These are phyloP conservation scores for Xylaria longipes DNA, from an alignment of 495 filamentous ascomycete genomes.

Conservation along the genomic window DNA sequence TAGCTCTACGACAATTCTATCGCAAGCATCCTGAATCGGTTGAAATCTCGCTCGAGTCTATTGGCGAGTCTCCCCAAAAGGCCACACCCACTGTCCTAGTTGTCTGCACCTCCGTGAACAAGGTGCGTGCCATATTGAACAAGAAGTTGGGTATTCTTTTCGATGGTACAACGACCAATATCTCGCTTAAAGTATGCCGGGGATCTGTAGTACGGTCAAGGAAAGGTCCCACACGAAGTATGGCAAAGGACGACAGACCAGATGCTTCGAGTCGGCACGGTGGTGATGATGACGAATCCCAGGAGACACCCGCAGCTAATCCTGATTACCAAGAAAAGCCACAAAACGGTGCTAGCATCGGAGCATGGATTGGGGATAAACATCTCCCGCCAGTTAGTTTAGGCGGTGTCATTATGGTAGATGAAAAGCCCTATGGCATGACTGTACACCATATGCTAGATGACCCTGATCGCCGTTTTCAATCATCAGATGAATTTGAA, in stretches of 20 bases:
- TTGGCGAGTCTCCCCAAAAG: conserved; percentile 68
- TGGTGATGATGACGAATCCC: conserved; percentile 30
- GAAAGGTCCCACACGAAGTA: conserved; percentile 50
- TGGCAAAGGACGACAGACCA: conserved; percentile 36
- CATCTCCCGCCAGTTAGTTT: conserved; percentile 90
- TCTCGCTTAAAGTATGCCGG: conserved; percentile 67
- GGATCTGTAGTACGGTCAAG: conserved; percentile 73
- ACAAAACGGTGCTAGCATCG: conserved; percentile 87
- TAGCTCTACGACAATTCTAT: conserved; percentile 63
- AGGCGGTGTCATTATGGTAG: conserved; percentile 84
- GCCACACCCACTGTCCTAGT: conserved; percentile 79
- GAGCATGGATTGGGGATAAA: conserved; percentile 81
- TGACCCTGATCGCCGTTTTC: conserved; percentile 69
- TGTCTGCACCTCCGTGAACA: conserved; percentile 73
- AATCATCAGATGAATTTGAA: conserved; percentile 44
- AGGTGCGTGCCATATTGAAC: conserved; percentile 72
- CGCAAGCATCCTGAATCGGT: conserved; percentile 74
- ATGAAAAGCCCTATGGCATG: conserved; percentile 85
- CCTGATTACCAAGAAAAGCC: conserved; percentile 75
- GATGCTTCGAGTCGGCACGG: conserved; percentile 16
- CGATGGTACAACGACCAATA: conserved; percentile 63
- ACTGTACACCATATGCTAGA: conserved; percentile 97
- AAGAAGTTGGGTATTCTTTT: conserved; percentile 66
- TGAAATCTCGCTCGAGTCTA: conserved; percentile 74
- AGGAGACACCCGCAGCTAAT: conserved; percentile 57